A percentile compares a stretch with the other conserved stretches of the same genome.
Conservation (phyloP, 345 rosid species). For the Eutrema heterophyllum region DNA sequence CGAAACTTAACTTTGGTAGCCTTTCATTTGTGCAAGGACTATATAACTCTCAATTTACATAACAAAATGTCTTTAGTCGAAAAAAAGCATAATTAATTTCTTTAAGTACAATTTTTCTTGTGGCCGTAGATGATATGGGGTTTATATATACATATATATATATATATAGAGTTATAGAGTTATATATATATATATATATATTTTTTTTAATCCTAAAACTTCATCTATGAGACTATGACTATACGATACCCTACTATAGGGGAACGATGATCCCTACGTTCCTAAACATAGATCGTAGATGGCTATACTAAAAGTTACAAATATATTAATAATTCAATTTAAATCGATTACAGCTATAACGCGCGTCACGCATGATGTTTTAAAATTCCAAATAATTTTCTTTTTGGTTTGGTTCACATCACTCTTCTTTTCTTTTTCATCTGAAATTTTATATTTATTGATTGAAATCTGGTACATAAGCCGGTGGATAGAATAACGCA, state of each 20-base stretch:
- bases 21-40: too few relatives aligned
- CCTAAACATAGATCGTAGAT: slow-evolving; percentile 7
- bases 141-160: too few relatives aligned
- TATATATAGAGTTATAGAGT: too few relatives aligned
- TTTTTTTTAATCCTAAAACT: not conserved
- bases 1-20: not conserved
- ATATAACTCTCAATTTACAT: too few relatives aligned
- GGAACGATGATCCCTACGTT: slow-evolving; percentile 21
- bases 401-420: slow-evolving; percentile 12
- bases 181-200: not conserved
- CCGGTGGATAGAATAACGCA: too few relatives aligned
- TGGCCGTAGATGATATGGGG: not conserved
- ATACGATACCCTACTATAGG: not conserved
- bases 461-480: too few relatives aligned
- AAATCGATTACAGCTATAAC: slow-evolving; percentile 18
- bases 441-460: too few relatives aligned
- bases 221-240: slow-evolving; percentile 5
- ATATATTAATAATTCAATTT: not conserved
- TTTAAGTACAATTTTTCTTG: not conserved
- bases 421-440: not conserved
- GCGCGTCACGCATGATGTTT: slow-evolving; percentile 3
- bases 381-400: not conserved
- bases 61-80: too few relatives aligned
- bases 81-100: not conserved
- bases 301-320: slow-evolving; percentile 8